Percentiles rank a stretch among this genome's conserved stretches.
Conservation (phyloP, 1,139 yeast genomes). For the Debaryomyces singareniensis region DNA sequence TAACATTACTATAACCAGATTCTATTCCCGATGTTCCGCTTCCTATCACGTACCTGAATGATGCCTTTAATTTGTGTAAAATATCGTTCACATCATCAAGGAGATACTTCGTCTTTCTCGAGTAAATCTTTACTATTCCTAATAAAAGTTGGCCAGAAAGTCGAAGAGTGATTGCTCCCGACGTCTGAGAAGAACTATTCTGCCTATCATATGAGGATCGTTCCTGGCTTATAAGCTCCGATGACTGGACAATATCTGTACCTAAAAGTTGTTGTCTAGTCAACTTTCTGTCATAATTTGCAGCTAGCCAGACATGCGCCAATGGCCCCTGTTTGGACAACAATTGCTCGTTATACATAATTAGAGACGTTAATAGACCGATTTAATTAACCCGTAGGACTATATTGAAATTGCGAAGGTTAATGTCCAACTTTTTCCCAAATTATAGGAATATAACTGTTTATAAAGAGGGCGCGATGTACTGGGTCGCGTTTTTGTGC, state of each 20-base stretch:
- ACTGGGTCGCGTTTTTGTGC: not conserved
- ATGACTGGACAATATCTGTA: constrained; percentile 66
- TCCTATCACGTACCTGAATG: constrained; percentile 47
- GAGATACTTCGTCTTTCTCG: constrained; percentile 77
- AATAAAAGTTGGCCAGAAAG: constrained; percentile 82
- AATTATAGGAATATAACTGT: not conserved
- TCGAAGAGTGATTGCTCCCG: constrained; percentile 58
- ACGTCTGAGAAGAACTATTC: constrained; percentile 2
- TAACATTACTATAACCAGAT: constrained; percentile 19
- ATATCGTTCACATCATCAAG: constrained; percentile 83
- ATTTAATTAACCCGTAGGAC: too few relatives aligned
- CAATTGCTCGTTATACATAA: constrained; percentile 39
- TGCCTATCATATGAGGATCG: constrained; percentile 13
- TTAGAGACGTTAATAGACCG: too few relatives aligned
- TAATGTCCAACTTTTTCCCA: too few relatives aligned
- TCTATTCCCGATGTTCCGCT: constrained; percentile 28
- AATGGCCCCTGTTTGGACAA: constrained; percentile 72
- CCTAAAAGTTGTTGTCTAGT: constrained; percentile 70
- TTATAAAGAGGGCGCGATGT: not conserved
- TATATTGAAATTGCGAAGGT: too few relatives aligned
- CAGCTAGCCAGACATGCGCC: constrained; percentile 92
- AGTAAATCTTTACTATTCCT: constrained; percentile 85
- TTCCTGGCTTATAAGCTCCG: constrained; percentile 38
- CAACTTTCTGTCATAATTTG: constrained; percentile 76
- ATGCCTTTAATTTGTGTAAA: constrained; percentile 62